phyloP scores from a whole-genome alignment of 1,284 basidiomycete species.

The Boletus hoseneyae region DNA sequence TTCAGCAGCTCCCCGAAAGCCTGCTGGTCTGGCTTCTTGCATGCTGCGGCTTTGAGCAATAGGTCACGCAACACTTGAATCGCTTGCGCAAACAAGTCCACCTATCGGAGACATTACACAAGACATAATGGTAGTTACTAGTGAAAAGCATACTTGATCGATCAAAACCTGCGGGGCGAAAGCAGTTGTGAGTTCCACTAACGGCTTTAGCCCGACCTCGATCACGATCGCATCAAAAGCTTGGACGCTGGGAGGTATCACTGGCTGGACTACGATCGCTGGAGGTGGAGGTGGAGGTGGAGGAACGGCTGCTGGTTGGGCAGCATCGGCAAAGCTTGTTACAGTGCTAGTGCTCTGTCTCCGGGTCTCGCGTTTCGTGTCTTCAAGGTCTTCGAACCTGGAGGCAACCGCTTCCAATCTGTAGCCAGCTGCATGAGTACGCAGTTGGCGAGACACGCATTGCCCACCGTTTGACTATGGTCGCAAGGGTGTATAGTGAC shows the following conservation, averaged over 20 bases:
- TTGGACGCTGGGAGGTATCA: constrained; percentile 58
- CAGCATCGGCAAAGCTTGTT: constrained; percentile 31
- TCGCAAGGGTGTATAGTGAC: constrained; percentile 68
- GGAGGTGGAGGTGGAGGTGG: constrained; percentile 38
- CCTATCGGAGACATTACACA: constrained; percentile 43
- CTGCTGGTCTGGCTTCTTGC: constrained; percentile 76
- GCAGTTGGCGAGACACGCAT: constrained; percentile 8
- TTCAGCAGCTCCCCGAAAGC: constrained; percentile 60
- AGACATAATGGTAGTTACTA: constrained; percentile 3
- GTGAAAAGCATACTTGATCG: constrained; percentile 64
- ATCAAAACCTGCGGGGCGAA: constrained; percentile 71
- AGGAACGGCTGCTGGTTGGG: constrained; percentile 33
- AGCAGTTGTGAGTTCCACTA: constrained; percentile 69
- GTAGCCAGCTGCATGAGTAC: constrained; percentile 4
- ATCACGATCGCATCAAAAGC: constrained; percentile 78
- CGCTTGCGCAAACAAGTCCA: constrained; percentile 64
- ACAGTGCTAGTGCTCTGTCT: constrained; percentile 28
- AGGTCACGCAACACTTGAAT: constrained; percentile 69
- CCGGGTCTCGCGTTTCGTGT: constrained; percentile 39
- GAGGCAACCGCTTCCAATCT: constrained; percentile 93
- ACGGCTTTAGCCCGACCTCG: constrained; percentile 69
- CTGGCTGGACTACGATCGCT: constrained; percentile 34
- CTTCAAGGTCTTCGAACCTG: constrained; percentile 86
- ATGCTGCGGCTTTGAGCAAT: constrained; percentile 66
- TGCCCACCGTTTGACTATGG: constrained; percentile 78